Evolutionary conservation across 2,329 filamentous ascomycete species (phyloP).

Genomic region (Zasmidium citrigriseum): DNA sequence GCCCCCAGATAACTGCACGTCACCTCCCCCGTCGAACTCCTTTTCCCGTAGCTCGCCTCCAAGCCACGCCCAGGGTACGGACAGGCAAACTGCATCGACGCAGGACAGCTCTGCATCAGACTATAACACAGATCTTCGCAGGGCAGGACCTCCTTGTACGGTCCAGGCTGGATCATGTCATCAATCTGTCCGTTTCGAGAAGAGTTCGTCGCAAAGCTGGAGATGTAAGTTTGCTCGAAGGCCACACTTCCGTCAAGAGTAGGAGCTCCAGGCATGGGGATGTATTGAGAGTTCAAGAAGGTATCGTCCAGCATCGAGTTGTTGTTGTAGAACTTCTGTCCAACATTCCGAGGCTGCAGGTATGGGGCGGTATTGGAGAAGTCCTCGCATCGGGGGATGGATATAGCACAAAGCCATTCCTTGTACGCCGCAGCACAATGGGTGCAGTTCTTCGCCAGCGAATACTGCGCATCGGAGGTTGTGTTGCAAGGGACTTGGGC

Average conservation of each 20-base stretch:
- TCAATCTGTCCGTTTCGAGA: slow-evolving; percentile 55
- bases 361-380: slow-evolving; percentile 60
- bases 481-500: slow-evolving; percentile 85
- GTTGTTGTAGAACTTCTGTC: slow-evolving; percentile 40
- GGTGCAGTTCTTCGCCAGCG: slow-evolving; percentile 72
- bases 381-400: slow-evolving; percentile 89
- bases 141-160: slow-evolving; percentile 90
- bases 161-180: slow-evolving; percentile 69
- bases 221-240: slow-evolving; percentile 32
- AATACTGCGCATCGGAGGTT: slow-evolving; percentile 72
- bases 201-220: slow-evolving; percentile 34
- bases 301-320: slow-evolving; percentile 25
- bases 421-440: slow-evolving; percentile 84
- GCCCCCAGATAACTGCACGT: slow-evolving; percentile 40
- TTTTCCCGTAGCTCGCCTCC: slow-evolving; percentile 53
- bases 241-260: slow-evolving; percentile 32
- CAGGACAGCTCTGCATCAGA: slow-evolving; percentile 81
- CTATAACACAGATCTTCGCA: slow-evolving; percentile 87
- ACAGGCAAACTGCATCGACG: slow-evolving; percentile 73
- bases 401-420: slow-evolving; percentile 90
- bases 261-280: slow-evolving; percentile 36
- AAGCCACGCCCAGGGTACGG: slow-evolving; percentile 55
- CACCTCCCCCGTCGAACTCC: slow-evolving; percentile 26
- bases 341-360: slow-evolving; percentile 71
- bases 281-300: slow-evolving; percentile 28